These are phyloP conservation scores for Arthroderma sp. DNA, from an alignment of 2,329 filamentous ascomycete species.

Conservation along the genomic window DNA sequence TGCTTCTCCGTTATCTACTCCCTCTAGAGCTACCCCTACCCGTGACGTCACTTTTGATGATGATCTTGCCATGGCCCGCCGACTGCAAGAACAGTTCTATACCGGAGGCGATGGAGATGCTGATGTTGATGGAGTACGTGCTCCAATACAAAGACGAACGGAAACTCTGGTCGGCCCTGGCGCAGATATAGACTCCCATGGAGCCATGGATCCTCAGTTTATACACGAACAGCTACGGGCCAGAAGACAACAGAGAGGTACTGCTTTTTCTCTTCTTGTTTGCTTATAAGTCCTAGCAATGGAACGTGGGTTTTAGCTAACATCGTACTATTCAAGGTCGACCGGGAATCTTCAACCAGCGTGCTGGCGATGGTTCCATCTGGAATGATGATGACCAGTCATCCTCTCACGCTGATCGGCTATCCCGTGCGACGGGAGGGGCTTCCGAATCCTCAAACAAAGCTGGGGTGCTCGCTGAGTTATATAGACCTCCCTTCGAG, in stretches of 20 bases:
- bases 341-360: conserved; percentile 58
- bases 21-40: background rate
- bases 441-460: conserved; percentile 55
- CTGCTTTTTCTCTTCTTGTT: conserved; percentile 12
- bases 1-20: conserved; percentile 21
- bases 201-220: conserved; percentile 48
- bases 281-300: background rate
- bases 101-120: conserved; percentile 35
- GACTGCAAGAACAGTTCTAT: conserved; percentile 86
- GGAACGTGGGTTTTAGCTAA: too few species aligned
- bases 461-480: conserved; percentile 67
- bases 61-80: conserved; percentile 83
- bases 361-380: conserved; percentile 40
- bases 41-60: conserved; percentile 54
- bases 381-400: conserved; percentile 42
- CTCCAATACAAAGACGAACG: conserved; percentile 79
- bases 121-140: conserved; percentile 56
- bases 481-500: conserved; percentile 86
- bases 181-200: conserved; percentile 36
- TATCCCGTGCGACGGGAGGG: conserved; percentile 51
- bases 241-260: conserved; percentile 24
- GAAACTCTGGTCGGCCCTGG: conserved; percentile 77
- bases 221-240: conserved; percentile 48
- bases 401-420: conserved; percentile 35
- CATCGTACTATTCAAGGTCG: conserved; percentile 21